A percentile compares a stretch with the other conserved stretches of the same genome.
Conservation (phyloP, 306 rosid genomes). For the Fragaria iinumae region DNA sequence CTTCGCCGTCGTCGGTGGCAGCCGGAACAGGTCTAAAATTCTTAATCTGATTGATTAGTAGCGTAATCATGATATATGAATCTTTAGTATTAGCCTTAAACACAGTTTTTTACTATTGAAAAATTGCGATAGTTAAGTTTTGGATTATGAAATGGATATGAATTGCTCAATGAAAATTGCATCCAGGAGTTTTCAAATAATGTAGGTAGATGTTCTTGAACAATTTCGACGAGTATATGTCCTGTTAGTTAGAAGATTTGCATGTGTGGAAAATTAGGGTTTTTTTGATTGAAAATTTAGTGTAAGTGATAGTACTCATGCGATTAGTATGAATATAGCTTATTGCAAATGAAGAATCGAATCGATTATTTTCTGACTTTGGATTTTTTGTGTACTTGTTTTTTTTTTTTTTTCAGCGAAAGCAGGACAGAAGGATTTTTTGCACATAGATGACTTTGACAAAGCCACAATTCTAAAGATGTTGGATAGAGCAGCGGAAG, state of each 20-base stretch:
- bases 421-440: constrained; percentile 63
- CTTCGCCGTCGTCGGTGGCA: constrained; percentile 36
- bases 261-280: constrained; percentile 10
- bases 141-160: neutral
- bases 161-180: neutral
- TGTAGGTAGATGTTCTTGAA: neutral
- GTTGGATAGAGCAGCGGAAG: constrained; percentile 74
- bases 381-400: neutral
- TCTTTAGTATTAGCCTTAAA: constrained; percentile 15
- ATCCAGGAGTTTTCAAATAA: neutral
- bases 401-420: constrained; percentile 43
- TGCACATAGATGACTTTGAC: constrained; percentile 78
- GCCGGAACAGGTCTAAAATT: constrained; percentile 29
- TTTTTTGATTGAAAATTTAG: neutral
- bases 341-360: neutral
- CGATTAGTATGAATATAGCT: neutral
- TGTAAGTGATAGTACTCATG: neutral
- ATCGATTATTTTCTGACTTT: neutral
- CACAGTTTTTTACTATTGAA: neutral
- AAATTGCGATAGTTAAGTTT: neutral
- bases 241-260: neutral
- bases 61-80: neutral
- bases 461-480: constrained; percentile 73
- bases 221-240: neutral
- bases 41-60: neutral